Conservation (phyloP, 208 protist species). For the Sergeia podlipaevii region DNA sequence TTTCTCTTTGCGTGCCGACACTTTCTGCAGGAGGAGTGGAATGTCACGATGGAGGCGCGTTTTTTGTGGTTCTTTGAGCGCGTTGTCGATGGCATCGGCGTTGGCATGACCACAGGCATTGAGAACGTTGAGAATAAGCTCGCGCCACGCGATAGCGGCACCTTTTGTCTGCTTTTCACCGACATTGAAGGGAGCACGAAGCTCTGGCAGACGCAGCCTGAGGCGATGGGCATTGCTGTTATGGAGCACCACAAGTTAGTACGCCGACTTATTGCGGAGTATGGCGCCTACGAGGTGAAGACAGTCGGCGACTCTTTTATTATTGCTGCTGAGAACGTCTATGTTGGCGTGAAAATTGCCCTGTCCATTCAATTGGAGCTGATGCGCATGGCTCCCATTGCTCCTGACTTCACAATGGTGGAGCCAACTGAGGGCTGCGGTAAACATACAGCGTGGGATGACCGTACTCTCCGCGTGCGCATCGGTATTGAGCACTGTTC, state of each 20-base stretch:
- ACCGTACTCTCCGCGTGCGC: constrained; percentile 46
- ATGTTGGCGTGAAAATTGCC: constrained; percentile 65
- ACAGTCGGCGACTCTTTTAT: constrained; percentile 84
- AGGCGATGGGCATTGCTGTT: constrained; percentile 54
- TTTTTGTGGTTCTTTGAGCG: constrained; percentile 46
- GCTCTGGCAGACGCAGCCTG: constrained; percentile 65
- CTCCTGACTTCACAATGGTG: constrained; percentile 58
- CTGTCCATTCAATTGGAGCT: constrained; percentile 70
- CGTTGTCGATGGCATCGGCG: constrained; percentile 41
- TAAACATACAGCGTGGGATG: constrained; percentile 28
- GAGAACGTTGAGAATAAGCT: constrained; percentile 38
- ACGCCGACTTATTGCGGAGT: constrained; percentile 53
- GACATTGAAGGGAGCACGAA: constrained; percentile 78
- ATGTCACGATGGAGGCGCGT: constrained; percentile 53
- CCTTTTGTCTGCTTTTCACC: constrained; percentile 72
- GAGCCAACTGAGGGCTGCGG: constrained; percentile 45
- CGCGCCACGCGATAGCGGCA: constrained; percentile 21
- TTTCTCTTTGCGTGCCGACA: constrained; percentile 71
- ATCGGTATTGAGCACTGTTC: constrained; percentile 77
- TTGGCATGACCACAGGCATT: constrained; percentile 42
- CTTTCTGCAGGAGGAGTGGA: constrained; percentile 71
- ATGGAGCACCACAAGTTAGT: constrained; percentile 69
- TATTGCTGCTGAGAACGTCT: constrained; percentile 60
- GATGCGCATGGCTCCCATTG: constrained; percentile 58
- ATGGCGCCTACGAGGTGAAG: constrained; percentile 82